These are phyloP conservation scores for Aspergillus persii DNA, from an alignment of 2,329 filamentous ascomycete species.

Conservation along the genomic window DNA sequence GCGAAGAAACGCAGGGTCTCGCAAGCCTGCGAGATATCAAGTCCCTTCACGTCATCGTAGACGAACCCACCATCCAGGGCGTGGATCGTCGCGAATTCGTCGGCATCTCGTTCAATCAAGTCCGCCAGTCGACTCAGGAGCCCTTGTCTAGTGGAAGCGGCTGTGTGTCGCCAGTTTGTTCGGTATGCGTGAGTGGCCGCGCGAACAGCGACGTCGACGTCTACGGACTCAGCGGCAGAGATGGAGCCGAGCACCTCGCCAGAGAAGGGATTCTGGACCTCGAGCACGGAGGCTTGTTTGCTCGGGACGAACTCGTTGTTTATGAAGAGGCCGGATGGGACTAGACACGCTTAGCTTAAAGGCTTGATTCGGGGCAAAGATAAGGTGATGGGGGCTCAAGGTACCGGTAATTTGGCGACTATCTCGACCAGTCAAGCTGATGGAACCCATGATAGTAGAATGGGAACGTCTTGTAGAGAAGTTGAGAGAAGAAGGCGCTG, in stretches of 20 bases:
- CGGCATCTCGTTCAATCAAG: slow-evolving; percentile 25
- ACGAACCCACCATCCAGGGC: slow-evolving; percentile 26
- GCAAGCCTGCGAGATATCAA: slow-evolving; percentile 24
- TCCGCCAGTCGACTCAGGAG: slow-evolving; percentile 27
- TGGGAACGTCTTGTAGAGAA: neutral
- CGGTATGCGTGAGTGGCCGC: slow-evolving; percentile 21
- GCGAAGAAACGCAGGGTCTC: slow-evolving; percentile 28
- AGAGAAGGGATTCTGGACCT: slow-evolving; percentile 26
- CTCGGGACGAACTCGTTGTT: slow-evolving; percentile 28
- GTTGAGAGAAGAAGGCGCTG: neutral
- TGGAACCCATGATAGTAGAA: neutral
- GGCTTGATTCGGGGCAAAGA: neutral
- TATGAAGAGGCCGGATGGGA: slow-evolving; percentile 29
- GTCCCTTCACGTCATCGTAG: slow-evolving; percentile 21
- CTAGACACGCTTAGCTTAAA: slow-evolving; percentile 6
- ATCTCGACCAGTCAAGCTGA: neutral
- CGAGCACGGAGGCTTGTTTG: slow-evolving; percentile 14
- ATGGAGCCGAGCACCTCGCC: slow-evolving; percentile 21
- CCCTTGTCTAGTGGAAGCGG: slow-evolving; percentile 16
- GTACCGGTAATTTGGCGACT: neutral
- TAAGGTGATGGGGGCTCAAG: neutral
- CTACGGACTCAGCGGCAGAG: slow-evolving; percentile 22
- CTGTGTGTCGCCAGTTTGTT: slow-evolving; percentile 21
- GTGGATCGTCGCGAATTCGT: slow-evolving; percentile 26
- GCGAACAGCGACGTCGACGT: slow-evolving; percentile 24